Percentiles rank a stretch among this genome's conserved stretches.
These are phyloP conservation scores for Achaetomiella virescens DNA, from an alignment of 495 filamentous ascomycete species.

Conservation along the genomic window DNA sequence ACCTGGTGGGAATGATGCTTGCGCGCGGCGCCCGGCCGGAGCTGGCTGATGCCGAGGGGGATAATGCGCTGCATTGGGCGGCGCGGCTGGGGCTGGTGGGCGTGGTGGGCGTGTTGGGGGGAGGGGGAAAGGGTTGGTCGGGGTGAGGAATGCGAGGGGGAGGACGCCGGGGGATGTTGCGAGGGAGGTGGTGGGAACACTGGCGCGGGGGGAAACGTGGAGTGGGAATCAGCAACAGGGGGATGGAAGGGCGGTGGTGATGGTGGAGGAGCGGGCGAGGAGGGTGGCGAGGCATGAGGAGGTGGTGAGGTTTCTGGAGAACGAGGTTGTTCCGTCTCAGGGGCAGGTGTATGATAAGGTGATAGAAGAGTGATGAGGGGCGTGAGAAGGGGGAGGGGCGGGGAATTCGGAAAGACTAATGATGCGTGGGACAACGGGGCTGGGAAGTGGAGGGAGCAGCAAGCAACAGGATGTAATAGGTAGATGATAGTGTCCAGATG, in stretches of 20 bases:
- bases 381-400: too few relatives aligned
- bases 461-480: too few relatives aligned
- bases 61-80: constrained; percentile 8
- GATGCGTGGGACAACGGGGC: too few relatives aligned
- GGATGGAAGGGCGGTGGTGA: background rate
- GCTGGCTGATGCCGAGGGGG: background rate
- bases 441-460: too few relatives aligned
- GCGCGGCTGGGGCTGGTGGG: background rate
- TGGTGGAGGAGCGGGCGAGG: background rate
- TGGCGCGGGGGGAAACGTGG: background rate
- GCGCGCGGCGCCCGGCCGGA: background rate
- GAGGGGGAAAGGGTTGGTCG: background rate
- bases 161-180: background rate
- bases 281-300: background rate
- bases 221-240: background rate
- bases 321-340: too few relatives aligned
- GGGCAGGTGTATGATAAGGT: too few relatives aligned
- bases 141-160: background rate
- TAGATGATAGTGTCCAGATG: too few relatives aligned
- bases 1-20: background rate
- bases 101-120: background rate
- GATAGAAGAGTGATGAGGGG: too few relatives aligned
- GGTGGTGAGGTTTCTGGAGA: background rate
- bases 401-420: too few relatives aligned
- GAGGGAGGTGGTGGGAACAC: background rate